Base-by-base conservation (phyloP, 345 rosid genomes). In the Cardamine chenopodiifolia region DNA sequence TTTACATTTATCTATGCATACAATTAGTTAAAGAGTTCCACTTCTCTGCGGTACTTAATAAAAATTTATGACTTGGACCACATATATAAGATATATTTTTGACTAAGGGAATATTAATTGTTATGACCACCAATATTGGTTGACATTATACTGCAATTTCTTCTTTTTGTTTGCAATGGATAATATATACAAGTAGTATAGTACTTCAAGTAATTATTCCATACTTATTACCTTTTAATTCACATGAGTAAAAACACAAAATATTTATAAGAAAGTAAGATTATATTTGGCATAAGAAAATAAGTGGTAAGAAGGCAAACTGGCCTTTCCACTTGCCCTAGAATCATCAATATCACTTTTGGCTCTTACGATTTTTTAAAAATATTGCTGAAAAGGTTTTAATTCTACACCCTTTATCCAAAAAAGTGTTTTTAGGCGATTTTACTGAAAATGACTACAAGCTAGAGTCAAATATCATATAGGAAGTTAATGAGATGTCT, bases 311-410 rank as follows among this genome's bases (percentile, higher is more conserved):
- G 67, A 63, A 57, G 72, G 68, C 72, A 77, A 60, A 71, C 15
- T 71, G 71, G 67, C 80, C 80, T 64, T 77, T 70, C 80, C 70
- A 77, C 62, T 64, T 70, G 62, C 35, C 56, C 4, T 71, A 77
- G 62, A 77, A 71, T 77, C 79, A 69, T 53, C 40, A 25, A 34
- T 67, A 7, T 52, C 64, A 54, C 34, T 69, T 75, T 76, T 76
- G 75, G 58, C 79, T 76, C 79, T 69, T 69, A 54, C 34, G 26
- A 69, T 23, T 60, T 55, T 39, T 62, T 34, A 1, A 29, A 13
- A 53, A 32, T 31, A 52, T 53, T 45, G 34, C 34, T 34, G 20
- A 42, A 60, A 44, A 62, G 0, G 68, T 53, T 60, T 40, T 23
- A 44, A 40, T 35, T 61, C 54, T 42, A 42, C 14, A 42, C n/a